Conservation (phyloP, 495 filamentous ascomycete species). For the Hypomontagnella submonticulosa region DNA sequence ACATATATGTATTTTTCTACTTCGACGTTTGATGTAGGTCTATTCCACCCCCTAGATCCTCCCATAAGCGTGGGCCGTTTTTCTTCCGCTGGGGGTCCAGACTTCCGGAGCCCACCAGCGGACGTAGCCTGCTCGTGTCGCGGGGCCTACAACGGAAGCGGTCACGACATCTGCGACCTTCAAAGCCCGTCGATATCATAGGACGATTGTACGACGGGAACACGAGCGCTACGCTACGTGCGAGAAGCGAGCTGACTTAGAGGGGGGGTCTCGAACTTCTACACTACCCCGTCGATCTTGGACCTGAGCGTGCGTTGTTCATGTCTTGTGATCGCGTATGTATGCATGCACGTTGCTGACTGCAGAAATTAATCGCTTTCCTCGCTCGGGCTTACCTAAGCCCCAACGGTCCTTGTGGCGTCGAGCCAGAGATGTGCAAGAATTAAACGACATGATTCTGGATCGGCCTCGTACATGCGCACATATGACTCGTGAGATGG, state of each 20-base stretch:
- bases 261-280: neutral
- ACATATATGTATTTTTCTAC: no score
- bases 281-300: conserved; percentile 12
- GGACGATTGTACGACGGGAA: conserved; percentile 29
- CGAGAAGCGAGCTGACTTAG: conserved; percentile 20
- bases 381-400: conserved; percentile 32
- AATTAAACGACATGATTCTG: conserved; percentile 1
- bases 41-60: no score
- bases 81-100: neutral
- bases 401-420: conserved; percentile 8
- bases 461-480: neutral
- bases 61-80: neutral
- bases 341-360: conserved; percentile 46
- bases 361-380: conserved; percentile 23
- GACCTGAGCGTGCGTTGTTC: conserved; percentile 19
- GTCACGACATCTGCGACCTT: conserved; percentile 20
- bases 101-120: conserved; percentile 26
- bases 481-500: conserved; percentile 8
- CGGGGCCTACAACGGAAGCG: conserved; percentile 10
- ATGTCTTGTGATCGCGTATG: conserved; percentile 42
- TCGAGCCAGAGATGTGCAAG: conserved; percentile 3
- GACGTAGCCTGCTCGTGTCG: conserved; percentile 36
- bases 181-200: conserved; percentile 17
- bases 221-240: conserved; percentile 14
- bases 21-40: no score